Evolutionary conservation across 2,329 filamentous ascomycete species (phyloP).

Genomic region (Blastomyces gilchristii): DNA sequence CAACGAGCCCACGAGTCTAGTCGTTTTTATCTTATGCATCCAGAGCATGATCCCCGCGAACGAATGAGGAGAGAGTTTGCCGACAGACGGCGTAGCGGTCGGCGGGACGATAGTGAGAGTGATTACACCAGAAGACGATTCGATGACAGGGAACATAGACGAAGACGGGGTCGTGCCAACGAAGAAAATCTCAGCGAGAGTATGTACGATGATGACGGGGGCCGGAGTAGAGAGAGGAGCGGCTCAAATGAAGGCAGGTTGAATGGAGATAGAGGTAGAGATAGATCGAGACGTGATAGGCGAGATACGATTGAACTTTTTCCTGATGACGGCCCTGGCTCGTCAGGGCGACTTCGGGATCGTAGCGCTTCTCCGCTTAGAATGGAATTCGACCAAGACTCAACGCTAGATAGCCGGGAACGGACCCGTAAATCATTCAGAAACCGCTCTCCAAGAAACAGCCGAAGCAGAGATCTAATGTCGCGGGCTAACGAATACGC

Average conservation of each 20-base stretch:
- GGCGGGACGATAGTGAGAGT: conserved; percentile 29
- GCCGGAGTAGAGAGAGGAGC: conserved; percentile 13
- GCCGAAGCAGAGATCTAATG: conserved; percentile 21
- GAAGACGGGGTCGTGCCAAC: conserved; percentile 38
- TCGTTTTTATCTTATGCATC: conserved; percentile 85
- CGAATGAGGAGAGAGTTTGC: conserved; percentile 47
- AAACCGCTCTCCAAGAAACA: conserved; percentile 29
- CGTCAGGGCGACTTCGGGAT: conserved; percentile 43
- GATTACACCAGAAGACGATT: conserved; percentile 46
- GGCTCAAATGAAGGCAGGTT: conserved; percentile 19
- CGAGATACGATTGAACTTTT: conserved; percentile 26
- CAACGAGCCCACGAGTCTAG: conserved; percentile 69
- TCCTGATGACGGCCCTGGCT: conserved; percentile 24
- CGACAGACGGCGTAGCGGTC: conserved; percentile 35
- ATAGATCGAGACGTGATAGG: conserved; percentile 18
- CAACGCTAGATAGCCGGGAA: conserved; percentile 24
- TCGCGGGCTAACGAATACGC: conserved; percentile 28
- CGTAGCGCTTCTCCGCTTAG: conserved; percentile 53
- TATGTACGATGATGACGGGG: conserved; percentile 67
- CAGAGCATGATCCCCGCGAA: conserved; percentile 75
- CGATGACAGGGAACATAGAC: conserved; percentile 47
- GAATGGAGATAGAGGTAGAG: conserved; percentile 25
- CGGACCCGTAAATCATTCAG: conserved; percentile 31
- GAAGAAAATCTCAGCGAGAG: conserved; percentile 58
- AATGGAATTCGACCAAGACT: conserved; percentile 36